Percentiles rank a stretch among this genome's conserved stretches.
phyloP scores from a whole-genome alignment of 139 green algal species.

The Coelastrella sp. region DNA sequence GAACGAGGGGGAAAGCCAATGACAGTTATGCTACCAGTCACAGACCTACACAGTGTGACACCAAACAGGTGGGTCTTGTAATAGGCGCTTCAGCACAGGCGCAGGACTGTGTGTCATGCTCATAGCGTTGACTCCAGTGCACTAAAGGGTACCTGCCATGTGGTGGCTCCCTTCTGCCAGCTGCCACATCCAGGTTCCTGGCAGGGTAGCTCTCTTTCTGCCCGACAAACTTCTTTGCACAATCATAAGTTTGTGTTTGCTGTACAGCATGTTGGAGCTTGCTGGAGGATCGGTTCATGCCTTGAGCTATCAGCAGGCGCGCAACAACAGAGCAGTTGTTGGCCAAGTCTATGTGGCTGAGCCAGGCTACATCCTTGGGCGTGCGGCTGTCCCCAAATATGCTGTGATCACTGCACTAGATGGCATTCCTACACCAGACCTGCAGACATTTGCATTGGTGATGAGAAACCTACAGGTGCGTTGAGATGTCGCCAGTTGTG shows the following conservation, averaged over 20 bases:
- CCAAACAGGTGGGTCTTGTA: slow-evolving; percentile 57
- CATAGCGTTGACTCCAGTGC: too few species aligned
- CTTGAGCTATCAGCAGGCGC: slow-evolving; percentile 91
- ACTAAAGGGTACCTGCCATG: background rate
- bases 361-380: slow-evolving; percentile 70
- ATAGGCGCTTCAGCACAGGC: too few species aligned
- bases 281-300: slow-evolving; percentile 81
- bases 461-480: slow-evolving; percentile 45
- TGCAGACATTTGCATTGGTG: slow-evolving; percentile 56
- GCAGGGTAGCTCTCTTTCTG: too few species aligned
- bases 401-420: slow-evolving; percentile 84
- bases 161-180: background rate
- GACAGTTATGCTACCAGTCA: slow-evolving; percentile 55
- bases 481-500: background rate
- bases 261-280: slow-evolving; percentile 83
- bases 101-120: too few species aligned
- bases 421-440: slow-evolving; percentile 71
- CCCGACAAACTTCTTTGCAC: too few species aligned
- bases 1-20: slow-evolving; percentile 72
- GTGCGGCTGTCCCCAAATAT: slow-evolving; percentile 78
- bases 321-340: slow-evolving; percentile 77
- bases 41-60: slow-evolving; percentile 87
- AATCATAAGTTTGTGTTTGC: background rate
- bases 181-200: too few species aligned
- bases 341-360: slow-evolving; percentile 89